A percentile compares a stretch with the other conserved stretches of the same genome.
Conservation (phyloP, 257 asterid species). For the Linaria vulgaris region DNA sequence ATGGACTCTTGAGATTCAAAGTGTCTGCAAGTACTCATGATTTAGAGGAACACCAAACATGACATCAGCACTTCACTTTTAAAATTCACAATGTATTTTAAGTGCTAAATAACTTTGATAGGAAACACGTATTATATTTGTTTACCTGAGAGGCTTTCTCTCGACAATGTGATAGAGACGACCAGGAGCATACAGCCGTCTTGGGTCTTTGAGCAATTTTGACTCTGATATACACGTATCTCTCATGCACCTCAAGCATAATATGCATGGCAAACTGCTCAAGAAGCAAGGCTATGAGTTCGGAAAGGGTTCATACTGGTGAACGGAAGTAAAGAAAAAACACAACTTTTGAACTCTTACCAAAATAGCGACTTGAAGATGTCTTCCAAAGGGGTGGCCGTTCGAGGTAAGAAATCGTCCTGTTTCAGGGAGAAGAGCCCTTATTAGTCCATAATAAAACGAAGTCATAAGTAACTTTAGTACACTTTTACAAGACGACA, state of each 20-base stretch:
- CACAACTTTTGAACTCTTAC: conserved; percentile 34
- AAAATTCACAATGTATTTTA: neutral
- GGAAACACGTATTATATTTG: conserved; percentile 5
- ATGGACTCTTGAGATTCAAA: too few species aligned
- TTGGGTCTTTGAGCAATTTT: conserved; percentile 77
- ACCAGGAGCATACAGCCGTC: conserved; percentile 84
- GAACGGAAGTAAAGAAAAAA: conserved; percentile 14
- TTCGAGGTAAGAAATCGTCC: conserved; percentile 93
- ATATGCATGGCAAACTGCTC: conserved; percentile 73
- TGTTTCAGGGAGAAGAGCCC: conserved; percentile 31
- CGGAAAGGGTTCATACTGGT: conserved; percentile 3
- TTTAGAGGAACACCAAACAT: neutral
- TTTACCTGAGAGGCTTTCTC: conserved; percentile 77
- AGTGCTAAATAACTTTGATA: neutral
- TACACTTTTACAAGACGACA: conserved; percentile 5
- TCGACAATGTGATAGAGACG: conserved; percentile 90
- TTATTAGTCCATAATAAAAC: conserved; percentile 4
- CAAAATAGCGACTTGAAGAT: conserved; percentile 86
- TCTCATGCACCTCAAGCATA: conserved; percentile 81
- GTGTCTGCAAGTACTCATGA: neutral
- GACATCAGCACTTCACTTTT: neutral
- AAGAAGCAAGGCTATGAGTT: conserved; percentile 1
- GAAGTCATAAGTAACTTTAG: neutral
- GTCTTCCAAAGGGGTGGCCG: conserved; percentile 94
- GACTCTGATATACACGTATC: conserved; percentile 84